phyloP scores from a whole-genome alignment of 495 filamentous ascomycete genomes.

The Penicillium steckii region DNA sequence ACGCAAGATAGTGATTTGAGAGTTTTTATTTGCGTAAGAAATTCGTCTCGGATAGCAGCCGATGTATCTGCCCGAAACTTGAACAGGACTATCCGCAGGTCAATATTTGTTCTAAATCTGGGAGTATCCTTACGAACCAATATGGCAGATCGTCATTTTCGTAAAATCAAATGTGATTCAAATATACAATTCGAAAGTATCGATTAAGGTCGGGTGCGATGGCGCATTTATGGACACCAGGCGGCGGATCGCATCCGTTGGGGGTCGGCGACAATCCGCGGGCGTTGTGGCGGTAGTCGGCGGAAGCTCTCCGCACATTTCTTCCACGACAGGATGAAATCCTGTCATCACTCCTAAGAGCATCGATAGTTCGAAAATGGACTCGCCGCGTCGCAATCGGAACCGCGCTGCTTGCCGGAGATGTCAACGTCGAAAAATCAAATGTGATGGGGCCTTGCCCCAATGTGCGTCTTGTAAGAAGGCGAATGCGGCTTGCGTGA shows the following conservation, averaged over 20 bases:
- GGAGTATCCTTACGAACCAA: slow-evolving; percentile 19
- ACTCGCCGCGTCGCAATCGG: slow-evolving; percentile 28
- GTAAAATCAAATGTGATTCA: neutral
- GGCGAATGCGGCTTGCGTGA: slow-evolving; percentile 36
- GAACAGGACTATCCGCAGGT: slow-evolving; percentile 37
- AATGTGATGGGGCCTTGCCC: slow-evolving; percentile 21
- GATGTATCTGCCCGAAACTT: slow-evolving; percentile 40
- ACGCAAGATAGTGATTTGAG: slow-evolving; percentile 42
- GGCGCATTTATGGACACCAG: neutral
- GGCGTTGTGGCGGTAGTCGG: neutral
- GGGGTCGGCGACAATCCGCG: neutral
- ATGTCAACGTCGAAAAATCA: slow-evolving; percentile 26
- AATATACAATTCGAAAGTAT: neutral
- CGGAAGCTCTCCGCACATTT: slow-evolving; percentile 2
- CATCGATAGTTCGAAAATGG: slow-evolving; percentile 18
- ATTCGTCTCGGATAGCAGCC: slow-evolving; percentile 32
- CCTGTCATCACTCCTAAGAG: neutral
- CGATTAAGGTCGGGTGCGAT: too few relatives aligned
- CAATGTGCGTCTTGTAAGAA: slow-evolving; percentile 40
- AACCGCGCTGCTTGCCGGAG: slow-evolving; percentile 43
- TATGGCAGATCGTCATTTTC: slow-evolving; percentile 37
- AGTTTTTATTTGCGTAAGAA: slow-evolving; percentile 41
- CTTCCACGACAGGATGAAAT: neutral
- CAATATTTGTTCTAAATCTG: neutral
- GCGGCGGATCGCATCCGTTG: neutral